Evolutionary conservation across 2,329 filamentous ascomycete species (phyloP), one percentile per base, ranked within the genome.

Genomic region (Talaromyces atroroseus): DNA sequence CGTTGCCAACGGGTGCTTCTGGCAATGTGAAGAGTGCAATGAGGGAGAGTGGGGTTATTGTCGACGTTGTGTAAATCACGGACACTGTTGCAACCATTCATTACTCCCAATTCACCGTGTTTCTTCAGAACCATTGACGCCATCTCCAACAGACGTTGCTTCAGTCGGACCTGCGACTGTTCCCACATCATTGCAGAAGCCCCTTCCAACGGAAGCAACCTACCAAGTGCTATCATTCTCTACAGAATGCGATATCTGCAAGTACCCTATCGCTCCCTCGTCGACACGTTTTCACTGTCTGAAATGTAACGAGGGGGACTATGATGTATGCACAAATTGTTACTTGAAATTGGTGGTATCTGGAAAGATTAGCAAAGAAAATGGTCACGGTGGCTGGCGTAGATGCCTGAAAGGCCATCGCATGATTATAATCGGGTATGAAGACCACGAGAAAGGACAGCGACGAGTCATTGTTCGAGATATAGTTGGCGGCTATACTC

Each of bases 1-100:
- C 0, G 88, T 84, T 76, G 82, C 90, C 0, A 92, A 95, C 64
- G 82, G 87, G 52, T 94, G 90, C 71, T 95, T 89, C 72, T 97
- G 92, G 92, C 86, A 89, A 60, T 97, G 92, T 70, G 84, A 88
- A 58, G 71, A 80, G 24, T 97, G 92, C 74, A 96, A 96, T 64
- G 85, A 94, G 60, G 92, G 90, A 5, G 92, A 95, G 66, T 97
- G 92, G 92, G 92, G 92, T 0, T 96, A 90, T 68, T 97, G 92
- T 73, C 90, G 92, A 64, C 76, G 80, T 59, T 97, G 92, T 62
- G 90, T 96, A 29, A 92, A 92, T 58, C 85, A 87, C 69, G 91
- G 90, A 16, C 80, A 81, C 58, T 88, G 85, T 58, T 97, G 92
- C 72, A 88, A 86, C 0, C 92, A 97, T 66, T 80, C 88, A 6